Evolutionary conservation across 768 basidiomycete genomes (phyloP).

Genomic region (Suillus brevipes): DNA sequence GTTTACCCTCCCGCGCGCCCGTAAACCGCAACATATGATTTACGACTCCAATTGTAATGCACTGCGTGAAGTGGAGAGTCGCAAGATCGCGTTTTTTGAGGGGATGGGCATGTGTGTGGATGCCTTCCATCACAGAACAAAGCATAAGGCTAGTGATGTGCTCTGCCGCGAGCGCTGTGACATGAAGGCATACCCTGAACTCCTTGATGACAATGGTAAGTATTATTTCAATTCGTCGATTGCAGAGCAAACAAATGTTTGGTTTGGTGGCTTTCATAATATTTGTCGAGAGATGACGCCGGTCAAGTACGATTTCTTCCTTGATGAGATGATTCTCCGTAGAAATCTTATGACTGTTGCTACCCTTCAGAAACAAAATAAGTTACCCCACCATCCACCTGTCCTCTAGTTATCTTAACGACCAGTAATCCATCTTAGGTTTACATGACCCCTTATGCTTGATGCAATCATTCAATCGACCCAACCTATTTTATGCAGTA

Average conservation of each 20-base stretch:
- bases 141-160: slow-evolving; percentile 8
- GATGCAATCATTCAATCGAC: too few species aligned
- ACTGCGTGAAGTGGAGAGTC: slow-evolving; percentile 18
- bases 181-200: background rate
- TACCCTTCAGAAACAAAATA: background rate
- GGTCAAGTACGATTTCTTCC: slow-evolving; percentile 33
- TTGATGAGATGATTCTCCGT: slow-evolving; percentile 37
- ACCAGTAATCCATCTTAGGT: too few species aligned
- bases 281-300: slow-evolving; percentile 35
- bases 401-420: background rate
- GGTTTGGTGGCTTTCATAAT: slow-evolving; percentile 37
- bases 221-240: slow-evolving; percentile 39
- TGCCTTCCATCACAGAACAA: slow-evolving; percentile 38
- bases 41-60: slow-evolving; percentile 27
- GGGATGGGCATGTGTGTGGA: slow-evolving; percentile 33
- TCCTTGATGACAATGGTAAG: background rate
- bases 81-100: slow-evolving; percentile 12
- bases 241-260: slow-evolving; percentile 38
- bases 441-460: too few species aligned
- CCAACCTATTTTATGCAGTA: too few species aligned
- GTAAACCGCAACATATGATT: slow-evolving; percentile 10
- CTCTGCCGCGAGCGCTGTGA: slow-evolving; percentile 29
- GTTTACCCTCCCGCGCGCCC: background rate
- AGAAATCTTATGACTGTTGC: slow-evolving; percentile 16
- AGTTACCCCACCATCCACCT: background rate